phyloP scores from a whole-genome alignment of 352 stramenopile species.

The Phytophthora palmivora region DNA sequence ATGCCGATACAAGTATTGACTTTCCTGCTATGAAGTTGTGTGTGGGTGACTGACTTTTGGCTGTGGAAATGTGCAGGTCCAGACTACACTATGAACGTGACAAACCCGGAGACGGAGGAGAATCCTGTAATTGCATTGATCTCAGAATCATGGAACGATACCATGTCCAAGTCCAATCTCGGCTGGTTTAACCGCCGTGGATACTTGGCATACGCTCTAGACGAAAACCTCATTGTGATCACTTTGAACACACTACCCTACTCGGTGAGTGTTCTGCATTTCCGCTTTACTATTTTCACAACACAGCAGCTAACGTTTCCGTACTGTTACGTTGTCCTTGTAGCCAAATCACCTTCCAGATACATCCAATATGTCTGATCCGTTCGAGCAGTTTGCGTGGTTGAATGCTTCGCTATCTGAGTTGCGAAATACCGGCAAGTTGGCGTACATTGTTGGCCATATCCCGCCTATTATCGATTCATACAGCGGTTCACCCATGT shows the following conservation, averaged over 20 bases:
- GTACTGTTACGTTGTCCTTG: slow-evolving; percentile 1
- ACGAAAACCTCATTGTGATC: slow-evolving; percentile 70
- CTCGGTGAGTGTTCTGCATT: slow-evolving; percentile 50
- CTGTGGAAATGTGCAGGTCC: slow-evolving; percentile 39
- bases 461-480: slow-evolving; percentile 92
- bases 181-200: slow-evolving; percentile 61
- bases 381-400: slow-evolving; percentile 92
- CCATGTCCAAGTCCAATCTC: slow-evolving; percentile 61
- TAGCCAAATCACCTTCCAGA: slow-evolving; percentile 76
- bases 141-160: slow-evolving; percentile 54
- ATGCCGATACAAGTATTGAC: slow-evolving; percentile 53
- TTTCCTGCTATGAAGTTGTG: background rate
- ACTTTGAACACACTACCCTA: slow-evolving; percentile 87
- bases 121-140: slow-evolving; percentile 73
- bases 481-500: slow-evolving; percentile 82
- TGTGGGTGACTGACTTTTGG: background rate
- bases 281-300: background rate
- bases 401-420: slow-evolving; percentile 76
- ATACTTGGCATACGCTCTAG: slow-evolving; percentile 70
- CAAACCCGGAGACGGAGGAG: slow-evolving; percentile 49
- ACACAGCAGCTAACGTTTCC: background rate
- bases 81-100: slow-evolving; percentile 84
- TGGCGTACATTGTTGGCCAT: slow-evolving; percentile 90
- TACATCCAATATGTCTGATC: slow-evolving; percentile 65
- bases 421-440: slow-evolving; percentile 47